A percentile compares a stretch with the other conserved stretches of the same genome.
Evolutionary conservation across 345 rosid genomes (phyloP).

Genomic region (Acer saccharum): DNA sequence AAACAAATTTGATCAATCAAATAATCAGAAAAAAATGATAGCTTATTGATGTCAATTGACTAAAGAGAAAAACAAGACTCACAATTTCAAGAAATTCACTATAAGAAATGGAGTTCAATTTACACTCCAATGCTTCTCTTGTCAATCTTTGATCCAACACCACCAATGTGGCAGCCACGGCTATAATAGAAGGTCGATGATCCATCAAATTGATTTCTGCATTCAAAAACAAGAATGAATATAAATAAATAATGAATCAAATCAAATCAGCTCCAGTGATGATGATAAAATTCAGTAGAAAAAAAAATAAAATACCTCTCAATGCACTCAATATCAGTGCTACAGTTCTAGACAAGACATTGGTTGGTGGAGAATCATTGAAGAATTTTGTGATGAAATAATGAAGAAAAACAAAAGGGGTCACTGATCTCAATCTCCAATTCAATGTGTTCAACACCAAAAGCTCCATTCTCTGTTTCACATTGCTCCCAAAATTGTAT

Average conservation of each 20-base stretch:
- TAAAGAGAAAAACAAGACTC: conserved; percentile 28
- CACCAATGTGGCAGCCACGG: conserved; percentile 52
- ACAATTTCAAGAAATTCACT: conserved; percentile 49
- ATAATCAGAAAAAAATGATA: background rate
- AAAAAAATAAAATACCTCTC: conserved; percentile 34
- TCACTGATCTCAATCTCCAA: conserved; percentile 60
- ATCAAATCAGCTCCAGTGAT: background rate
- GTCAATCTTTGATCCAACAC: conserved; percentile 40
- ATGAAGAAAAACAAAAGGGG: conserved; percentile 54
- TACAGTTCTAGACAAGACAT: conserved; percentile 14
- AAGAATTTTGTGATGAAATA: conserved; percentile 35
- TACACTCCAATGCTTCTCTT: conserved; percentile 41
- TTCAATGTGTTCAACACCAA: conserved; percentile 53
- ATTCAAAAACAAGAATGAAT: background rate
- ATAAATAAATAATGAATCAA: background rate
- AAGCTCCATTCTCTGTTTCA: conserved; percentile 72
- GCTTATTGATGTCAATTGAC: background rate
- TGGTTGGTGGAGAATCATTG: conserved; percentile 25
- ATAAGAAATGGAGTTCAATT: conserved; percentile 32
- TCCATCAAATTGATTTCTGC: conserved; percentile 47
- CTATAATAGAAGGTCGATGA: conserved; percentile 55
- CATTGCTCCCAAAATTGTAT: conserved; percentile 37
- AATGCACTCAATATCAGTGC: conserved; percentile 34
- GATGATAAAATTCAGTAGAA: background rate
- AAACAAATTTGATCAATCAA: background rate